Base-by-base conservation (phyloP, 2,329 filamentous ascomycete genomes). In the Epichloe aotearoae region DNA sequence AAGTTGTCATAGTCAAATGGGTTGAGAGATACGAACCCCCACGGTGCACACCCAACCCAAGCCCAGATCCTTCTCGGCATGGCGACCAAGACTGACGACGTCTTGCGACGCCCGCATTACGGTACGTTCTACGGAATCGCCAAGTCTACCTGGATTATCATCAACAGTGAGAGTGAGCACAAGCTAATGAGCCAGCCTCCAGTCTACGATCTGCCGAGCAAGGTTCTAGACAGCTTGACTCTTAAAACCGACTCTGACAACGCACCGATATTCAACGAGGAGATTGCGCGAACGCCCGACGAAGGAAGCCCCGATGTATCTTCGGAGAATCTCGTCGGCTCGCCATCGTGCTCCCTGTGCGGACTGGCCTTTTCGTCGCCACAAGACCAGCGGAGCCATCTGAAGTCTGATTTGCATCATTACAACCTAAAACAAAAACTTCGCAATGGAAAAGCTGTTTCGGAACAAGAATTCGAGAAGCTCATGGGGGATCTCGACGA, bases 351-450 rank as follows among this genome's bases (percentile, higher is more conserved):
- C 65, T 81, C 83, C 1, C 74, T 97, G 4, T 98, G 93, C 68
- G 73, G 76, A 39, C 74, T 89, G 38, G 72, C 76, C 5, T 95
- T 94, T 60, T 62, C 74, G 34, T 83, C 76, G 10, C 75, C 95
- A 7, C 75, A 82, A 54, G 91, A 97, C 54, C 91, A 97, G 64
- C 80, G 88, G 54, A 77, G 80, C 53, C 93, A 98, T 67, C 82
- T 88, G 52, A 86, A 87, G 60, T 95, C 91, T 10, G 93, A 98
- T 62, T 75, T 94, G 46, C 93, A 98, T 66, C 79, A 84, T 56
- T 98, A 96, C 70, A 98, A 98, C 64, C 70, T 97, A 54, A 97
- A 95, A 68, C 86, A 91, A 64, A 95, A 88, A 71, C 71, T 95
- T 51, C 82, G 88, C 45, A 87, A 87, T 0, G 74, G 76, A 52